Evolutionary conservation across 139 green algal species (phyloP), one percentile per base, ranked within the genome.

Genomic region (Monoraphidium neglectum): DNA sequence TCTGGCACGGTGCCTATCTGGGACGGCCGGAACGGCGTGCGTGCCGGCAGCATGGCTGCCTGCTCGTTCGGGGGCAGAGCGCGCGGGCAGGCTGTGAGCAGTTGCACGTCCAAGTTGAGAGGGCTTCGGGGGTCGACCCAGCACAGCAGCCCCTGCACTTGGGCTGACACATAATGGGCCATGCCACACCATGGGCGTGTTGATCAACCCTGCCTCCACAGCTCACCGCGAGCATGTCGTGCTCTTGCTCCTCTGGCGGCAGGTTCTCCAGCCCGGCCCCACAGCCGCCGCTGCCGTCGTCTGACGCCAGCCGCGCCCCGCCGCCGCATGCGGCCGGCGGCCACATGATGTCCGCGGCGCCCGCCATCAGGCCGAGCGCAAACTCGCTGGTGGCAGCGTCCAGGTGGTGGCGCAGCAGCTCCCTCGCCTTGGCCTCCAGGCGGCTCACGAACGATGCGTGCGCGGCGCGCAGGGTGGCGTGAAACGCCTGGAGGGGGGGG

Each of bases 1-100:
- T 97, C 92, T 28, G 92, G 92, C 60, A 97, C 89, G 13, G 90
- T 94, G n/a, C n/a, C n/a, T 83, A 92, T 86, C 70, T 92, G 86
- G 56, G 79, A 85, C 57, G 84, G 83, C 32, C 74, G 75, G 26
- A 81, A 71, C 10, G 60, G 60, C 15, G 69, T 71, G n/a, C 68
- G 61, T 60, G 47, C 38, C 0, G 40, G 35, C 76, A 68, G 15
- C 26, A 81, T 64, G 21, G 53, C 30, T 30, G 61, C 30, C 76
- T 70, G 38, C 43, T n/a, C n/a, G n/a, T n/a, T n/a, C n/a, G n/a
- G n/a, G n/a, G n/a, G n/a, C n/a, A n/a, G n/a, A n/a, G n/a, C n/a
- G n/a, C n/a, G n/a, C n/a, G n/a, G n/a, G n/a, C n/a, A n/a, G n/a
- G n/a, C n/a, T n/a, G n/a, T n/a, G n/a, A n/a, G n/a, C n/a, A n/a